phyloP scores from a whole-genome alignment of 2,329 filamentous ascomycete genomes.

The Pseudocercospora pini-densiflorae region DNA sequence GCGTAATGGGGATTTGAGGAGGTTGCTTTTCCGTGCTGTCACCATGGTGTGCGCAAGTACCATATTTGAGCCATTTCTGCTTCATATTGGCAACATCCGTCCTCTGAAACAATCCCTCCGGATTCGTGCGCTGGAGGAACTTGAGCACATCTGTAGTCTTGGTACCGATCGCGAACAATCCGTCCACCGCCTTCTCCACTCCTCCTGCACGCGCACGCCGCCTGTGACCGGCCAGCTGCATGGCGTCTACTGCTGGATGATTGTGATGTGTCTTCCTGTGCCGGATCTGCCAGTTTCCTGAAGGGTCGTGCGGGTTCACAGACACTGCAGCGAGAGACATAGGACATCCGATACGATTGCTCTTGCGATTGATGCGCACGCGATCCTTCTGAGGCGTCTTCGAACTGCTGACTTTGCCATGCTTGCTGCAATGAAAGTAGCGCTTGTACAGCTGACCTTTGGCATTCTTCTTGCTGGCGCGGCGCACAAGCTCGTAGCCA shows the following conservation, averaged over 20 bases:
- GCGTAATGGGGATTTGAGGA: slow-evolving; percentile 2
- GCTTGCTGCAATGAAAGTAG: slow-evolving; percentile 41
- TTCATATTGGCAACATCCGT: slow-evolving; percentile 44
- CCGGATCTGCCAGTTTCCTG: slow-evolving; percentile 40
- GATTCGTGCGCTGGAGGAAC: slow-evolving; percentile 39
- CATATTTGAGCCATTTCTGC: slow-evolving; percentile 40
- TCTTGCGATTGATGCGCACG: slow-evolving; percentile 35
- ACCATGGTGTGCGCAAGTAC: slow-evolving; percentile 33
- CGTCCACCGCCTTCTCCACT: slow-evolving; percentile 40
- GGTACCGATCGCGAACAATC: slow-evolving; percentile 39
- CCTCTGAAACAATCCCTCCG: slow-evolving; percentile 40
- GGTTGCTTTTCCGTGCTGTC: slow-evolving; percentile 18
- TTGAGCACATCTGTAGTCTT: slow-evolving; percentile 38
- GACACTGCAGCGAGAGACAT: slow-evolving; percentile 40
- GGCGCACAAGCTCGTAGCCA: slow-evolving; percentile 40
- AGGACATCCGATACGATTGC: slow-evolving; percentile 38
- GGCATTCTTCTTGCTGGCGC: slow-evolving; percentile 41
- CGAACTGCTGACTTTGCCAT: slow-evolving; percentile 35
- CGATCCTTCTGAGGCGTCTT: slow-evolving; percentile 33
- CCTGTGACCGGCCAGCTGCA: slow-evolving; percentile 37
- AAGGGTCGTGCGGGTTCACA: slow-evolving; percentile 36
- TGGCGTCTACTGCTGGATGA: slow-evolving; percentile 37
- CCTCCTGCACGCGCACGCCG: slow-evolving; percentile 36
- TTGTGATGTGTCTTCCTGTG: slow-evolving; percentile 42
- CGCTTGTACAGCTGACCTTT: slow-evolving; percentile 40